phyloP scores from a whole-genome alignment of 1,139 yeast genomes.

The Suhomyces anneliseae region DNA sequence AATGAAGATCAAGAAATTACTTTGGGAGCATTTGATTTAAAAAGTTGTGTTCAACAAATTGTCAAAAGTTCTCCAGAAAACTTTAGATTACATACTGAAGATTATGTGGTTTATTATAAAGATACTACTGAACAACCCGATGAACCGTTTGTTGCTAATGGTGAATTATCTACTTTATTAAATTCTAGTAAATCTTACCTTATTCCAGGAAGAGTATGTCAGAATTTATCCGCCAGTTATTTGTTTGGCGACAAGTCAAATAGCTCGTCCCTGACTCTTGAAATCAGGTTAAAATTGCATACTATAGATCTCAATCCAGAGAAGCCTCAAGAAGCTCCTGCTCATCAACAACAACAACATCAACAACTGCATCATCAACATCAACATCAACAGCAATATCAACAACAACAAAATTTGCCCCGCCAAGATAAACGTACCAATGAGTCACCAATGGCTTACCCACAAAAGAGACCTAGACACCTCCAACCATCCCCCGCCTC shows the following conservation, averaged over 20 bases:
- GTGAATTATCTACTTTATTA: slow-evolving; percentile 52
- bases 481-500: slow-evolving; percentile 4
- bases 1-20: slow-evolving; percentile 36
- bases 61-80: slow-evolving; percentile 58
- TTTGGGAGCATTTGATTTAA: slow-evolving; percentile 58
- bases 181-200: slow-evolving; percentile 31
- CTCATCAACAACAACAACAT: slow-evolving; percentile 1
- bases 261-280: slow-evolving; percentile 57
- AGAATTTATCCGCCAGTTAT: slow-evolving; percentile 57
- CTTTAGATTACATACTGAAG: slow-evolving; percentile 47
- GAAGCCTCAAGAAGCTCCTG: slow-evolving; percentile 16
- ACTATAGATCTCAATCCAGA: slow-evolving; percentile 27
- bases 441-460: slow-evolving; percentile 9
- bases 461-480: slow-evolving; percentile 10
- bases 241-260: slow-evolving; percentile 46
- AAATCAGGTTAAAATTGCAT: slow-evolving; percentile 61
- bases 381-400: slow-evolving; percentile 3
- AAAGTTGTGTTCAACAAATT: slow-evolving; percentile 51
- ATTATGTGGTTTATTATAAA: slow-evolving; percentile 69
- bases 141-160: slow-evolving; percentile 76
- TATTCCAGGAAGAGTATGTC: slow-evolving; percentile 72
- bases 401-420: slow-evolving; percentile 10
- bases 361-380: slow-evolving; percentile 6
- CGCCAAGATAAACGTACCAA: slow-evolving; percentile 5
- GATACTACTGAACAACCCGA: slow-evolving; percentile 71